Base-by-base conservation (phyloP, 2,329 filamentous ascomycete genomes). In the Neofusicoccum kwambonambiense region DNA sequence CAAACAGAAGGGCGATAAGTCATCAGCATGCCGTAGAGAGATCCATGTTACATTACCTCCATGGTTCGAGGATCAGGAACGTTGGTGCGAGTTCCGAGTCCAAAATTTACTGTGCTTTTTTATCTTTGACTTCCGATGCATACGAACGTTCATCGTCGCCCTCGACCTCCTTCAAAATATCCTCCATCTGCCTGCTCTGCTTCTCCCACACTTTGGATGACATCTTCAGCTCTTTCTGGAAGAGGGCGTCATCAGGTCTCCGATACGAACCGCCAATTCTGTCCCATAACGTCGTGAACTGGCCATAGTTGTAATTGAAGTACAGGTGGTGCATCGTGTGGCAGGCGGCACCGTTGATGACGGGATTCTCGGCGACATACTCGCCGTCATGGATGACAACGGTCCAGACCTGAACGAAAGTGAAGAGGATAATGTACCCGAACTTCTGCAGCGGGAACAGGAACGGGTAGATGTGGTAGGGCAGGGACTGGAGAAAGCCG, bases 221-320 rank as follows among this genome's bases (percentile, higher is more conserved):
- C 90, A 94, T 93, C 84, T 96, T 97, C 71, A 87, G 87, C 76
- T 95, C 90, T 75, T 89, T 89, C 71, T 88, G 81, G 81, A 97
- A 97, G 70, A 97, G 85, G 78, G 92, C 92, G 63, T 89, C 86
- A 70, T 95, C 93, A 2, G 93, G 93, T 81, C 89, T 87, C 70
- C 91, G 85, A 81, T 97, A 97, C 75, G 90, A 96, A 65, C 90
- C 90, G 63, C 91, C 91, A 15, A 97, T 78, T 61, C 93, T 88
- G 77, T 97, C 93, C 90, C 93, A 97, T 17, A 95, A 82, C 0
- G 93, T 97, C 13, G 92, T 95, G 81, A 93, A 97, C 78, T 97
- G 93, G 65, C 93, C 93, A 73, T 96, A 97, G 81, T 97, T 97
- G 83, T 90, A 92, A 80, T 90, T 90, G 82, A 91, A 91, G 27